Evolutionary conservation across 108 stramenopile species (phyloP).

Genomic region (Craspedostauros australis): DNA sequence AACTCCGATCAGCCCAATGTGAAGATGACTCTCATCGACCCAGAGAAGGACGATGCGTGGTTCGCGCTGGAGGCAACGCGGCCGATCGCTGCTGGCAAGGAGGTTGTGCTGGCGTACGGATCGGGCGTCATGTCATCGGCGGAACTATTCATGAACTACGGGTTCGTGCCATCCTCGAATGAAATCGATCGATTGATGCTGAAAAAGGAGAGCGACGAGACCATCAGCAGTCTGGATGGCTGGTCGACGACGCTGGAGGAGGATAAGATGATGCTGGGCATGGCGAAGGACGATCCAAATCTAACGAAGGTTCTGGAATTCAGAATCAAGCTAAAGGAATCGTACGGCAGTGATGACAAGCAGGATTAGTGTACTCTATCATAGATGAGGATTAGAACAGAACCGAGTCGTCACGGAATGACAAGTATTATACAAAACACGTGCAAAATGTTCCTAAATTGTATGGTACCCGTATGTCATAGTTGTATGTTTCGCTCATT

Average conservation of each 20-base stretch:
- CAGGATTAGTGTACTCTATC: too few relatives aligned
- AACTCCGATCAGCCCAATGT: constrained; percentile 45
- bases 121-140: constrained; percentile 49
- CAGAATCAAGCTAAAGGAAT: constrained; percentile 32
- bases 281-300: constrained; percentile 10
- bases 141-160: constrained; percentile 61
- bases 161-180: constrained; percentile 55
- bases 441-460: too few relatives aligned
- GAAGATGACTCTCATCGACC: constrained; percentile 56
- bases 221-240: constrained; percentile 31
- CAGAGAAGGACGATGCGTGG: constrained; percentile 71
- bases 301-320: constrained; percentile 33
- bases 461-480: too few relatives aligned
- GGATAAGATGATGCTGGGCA: constrained; percentile 41
- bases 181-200: constrained; percentile 47
- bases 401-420: too few relatives aligned
- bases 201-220: constrained; percentile 57
- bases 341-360: too few relatives aligned
- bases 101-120: constrained; percentile 54
- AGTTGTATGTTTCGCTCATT: too few relatives aligned
- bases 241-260: constrained; percentile 75
- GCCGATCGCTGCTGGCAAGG: constrained; percentile 52
- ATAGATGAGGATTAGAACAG: too few relatives aligned
- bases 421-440: too few relatives aligned
- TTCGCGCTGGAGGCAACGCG: constrained; percentile 57